Conservation (phyloP, 805 yeast species). For the Wickerhamiella siamensis region DNA sequence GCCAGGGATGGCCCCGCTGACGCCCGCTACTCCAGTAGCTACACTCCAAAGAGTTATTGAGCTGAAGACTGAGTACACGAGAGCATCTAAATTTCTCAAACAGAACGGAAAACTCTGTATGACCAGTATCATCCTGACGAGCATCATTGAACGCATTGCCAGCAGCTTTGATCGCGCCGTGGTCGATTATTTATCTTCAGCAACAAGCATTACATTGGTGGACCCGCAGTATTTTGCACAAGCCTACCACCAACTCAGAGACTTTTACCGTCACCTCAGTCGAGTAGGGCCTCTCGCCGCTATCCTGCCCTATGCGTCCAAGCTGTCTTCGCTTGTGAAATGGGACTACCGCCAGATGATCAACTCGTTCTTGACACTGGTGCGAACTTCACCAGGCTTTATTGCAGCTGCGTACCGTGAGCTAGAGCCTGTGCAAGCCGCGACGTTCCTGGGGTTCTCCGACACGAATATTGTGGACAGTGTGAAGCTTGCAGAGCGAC, state of each 20-base stretch:
- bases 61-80: neutral
- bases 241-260: slow-evolving; percentile 15
- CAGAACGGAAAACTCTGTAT: neutral
- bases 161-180: neutral
- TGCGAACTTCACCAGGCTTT: slow-evolving; percentile 25
- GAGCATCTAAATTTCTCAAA: neutral
- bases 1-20: neutral
- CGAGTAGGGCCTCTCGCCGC: slow-evolving; percentile 10
- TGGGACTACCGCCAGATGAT: slow-evolving; percentile 21
- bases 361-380: slow-evolving; percentile 23
- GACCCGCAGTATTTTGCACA: slow-evolving; percentile 12
- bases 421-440: slow-evolving; percentile 15
- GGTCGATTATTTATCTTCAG: neutral
- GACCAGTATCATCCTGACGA: slow-evolving; percentile 6
- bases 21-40: neutral
- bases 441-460: slow-evolving; percentile 9
- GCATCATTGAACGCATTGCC: slow-evolving; percentile 5
- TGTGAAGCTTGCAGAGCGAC: slow-evolving; percentile 15
- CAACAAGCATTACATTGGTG: neutral
- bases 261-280: slow-evolving; percentile 8
- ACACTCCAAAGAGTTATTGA: neutral
- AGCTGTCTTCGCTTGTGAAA: slow-evolving; percentile 8
- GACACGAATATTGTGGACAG: slow-evolving; percentile 10
- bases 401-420: slow-evolving; percentile 20
- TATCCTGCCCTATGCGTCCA: slow-evolving; percentile 6